These are phyloP conservation scores for Rhodamnia rubescens DNA, from an alignment of 345 rosid genomes.

Conservation along the genomic window DNA sequence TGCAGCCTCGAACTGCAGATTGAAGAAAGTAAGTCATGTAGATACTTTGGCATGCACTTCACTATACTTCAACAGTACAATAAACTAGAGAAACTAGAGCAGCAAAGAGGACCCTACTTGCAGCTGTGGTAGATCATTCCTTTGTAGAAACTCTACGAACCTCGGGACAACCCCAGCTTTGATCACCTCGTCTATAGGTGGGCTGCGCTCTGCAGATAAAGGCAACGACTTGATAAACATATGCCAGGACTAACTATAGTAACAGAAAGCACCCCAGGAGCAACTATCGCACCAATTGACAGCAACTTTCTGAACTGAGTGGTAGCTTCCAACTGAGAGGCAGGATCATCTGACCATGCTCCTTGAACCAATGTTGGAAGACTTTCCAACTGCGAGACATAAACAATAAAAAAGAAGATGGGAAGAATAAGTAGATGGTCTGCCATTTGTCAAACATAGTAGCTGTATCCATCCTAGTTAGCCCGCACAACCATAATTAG, in stretches of 20 bases:
- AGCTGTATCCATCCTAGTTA: neutral
- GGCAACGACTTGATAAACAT: neutral
- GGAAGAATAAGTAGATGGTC: neutral
- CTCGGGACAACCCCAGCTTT: slow-evolving; percentile 69
- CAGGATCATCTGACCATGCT: slow-evolving; percentile 53
- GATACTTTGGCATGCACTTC: neutral
- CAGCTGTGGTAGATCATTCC: slow-evolving; percentile 65
- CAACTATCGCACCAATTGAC: slow-evolving; percentile 43
- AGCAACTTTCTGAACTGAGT: slow-evolving; percentile 70
- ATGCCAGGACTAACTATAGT: neutral
- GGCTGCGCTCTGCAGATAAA: slow-evolving; percentile 48
- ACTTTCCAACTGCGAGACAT: slow-evolving; percentile 52
- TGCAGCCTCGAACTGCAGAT: slow-evolving; percentile 73
- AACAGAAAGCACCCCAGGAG: neutral
- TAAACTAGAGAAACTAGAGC: neutral
- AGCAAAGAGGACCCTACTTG: slow-evolving; percentile 28
- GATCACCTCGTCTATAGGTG: slow-evolving; percentile 86
- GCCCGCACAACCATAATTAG: neutral
- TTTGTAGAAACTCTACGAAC: slow-evolving; percentile 72
- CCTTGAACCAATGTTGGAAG: slow-evolving; percentile 72
- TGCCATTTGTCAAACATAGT: neutral
- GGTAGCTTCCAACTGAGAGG: slow-evolving; percentile 61
- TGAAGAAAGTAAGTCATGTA: neutral
- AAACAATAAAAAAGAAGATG: neutral
- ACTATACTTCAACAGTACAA: neutral